A percentile compares a stretch with the other conserved stretches of the same genome.
These are phyloP conservation scores for Solanum habrochaites DNA, from an alignment of 257 asterid genomes.

Conservation along the genomic window DNA sequence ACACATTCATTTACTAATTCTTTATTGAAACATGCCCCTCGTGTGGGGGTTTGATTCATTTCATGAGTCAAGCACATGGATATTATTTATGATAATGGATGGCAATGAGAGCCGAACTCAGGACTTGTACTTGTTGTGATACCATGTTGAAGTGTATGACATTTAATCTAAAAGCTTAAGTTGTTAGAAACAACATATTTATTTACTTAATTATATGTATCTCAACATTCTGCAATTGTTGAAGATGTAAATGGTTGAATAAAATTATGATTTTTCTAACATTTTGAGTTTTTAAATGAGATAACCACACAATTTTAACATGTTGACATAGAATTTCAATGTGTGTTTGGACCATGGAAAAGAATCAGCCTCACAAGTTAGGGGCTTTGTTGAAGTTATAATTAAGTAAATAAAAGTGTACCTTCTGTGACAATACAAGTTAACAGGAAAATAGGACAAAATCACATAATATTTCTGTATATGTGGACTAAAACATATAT, in stretches of 20 bases:
- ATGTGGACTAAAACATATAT: neutral
- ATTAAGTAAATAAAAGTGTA: neutral
- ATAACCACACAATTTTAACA: neutral
- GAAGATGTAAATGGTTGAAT: neutral
- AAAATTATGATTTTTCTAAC: neutral
- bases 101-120: neutral
- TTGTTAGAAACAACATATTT: neutral
- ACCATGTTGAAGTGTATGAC: neutral
- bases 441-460: neutral
- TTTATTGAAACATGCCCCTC: neutral
- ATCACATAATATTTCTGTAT: neutral
- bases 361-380: neutral
- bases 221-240: neutral
- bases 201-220: neutral
- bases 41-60: neutral
- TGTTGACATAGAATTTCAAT: too few species aligned
- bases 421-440: neutral
- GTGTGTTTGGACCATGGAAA: neutral
- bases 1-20: too few species aligned
- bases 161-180: neutral
- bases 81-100: neutral
- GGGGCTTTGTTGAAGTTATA: neutral
- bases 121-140: accelerated
- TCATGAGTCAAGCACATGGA: neutral
- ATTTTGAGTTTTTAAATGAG: neutral